Percentiles rank a stretch among this genome's conserved stretches.
phyloP scores from a whole-genome alignment of 2,329 filamentous ascomycete genomes.

The Cladosporium sp. region DNA sequence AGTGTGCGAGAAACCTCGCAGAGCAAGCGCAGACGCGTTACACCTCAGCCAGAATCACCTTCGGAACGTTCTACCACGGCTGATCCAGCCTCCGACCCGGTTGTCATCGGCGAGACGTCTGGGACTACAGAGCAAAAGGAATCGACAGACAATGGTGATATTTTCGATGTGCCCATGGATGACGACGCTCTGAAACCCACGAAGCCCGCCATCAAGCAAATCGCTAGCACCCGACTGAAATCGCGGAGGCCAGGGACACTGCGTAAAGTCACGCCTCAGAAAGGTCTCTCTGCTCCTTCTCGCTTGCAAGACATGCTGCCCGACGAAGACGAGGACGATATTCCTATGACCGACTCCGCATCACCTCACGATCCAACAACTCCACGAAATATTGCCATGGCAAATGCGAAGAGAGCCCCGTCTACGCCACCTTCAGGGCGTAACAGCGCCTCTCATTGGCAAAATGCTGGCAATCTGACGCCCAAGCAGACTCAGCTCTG shows the following conservation, averaged over 20 bases:
- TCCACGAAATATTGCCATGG: conserved; percentile 13
- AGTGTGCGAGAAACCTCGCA: background rate
- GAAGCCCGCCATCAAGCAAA: background rate
- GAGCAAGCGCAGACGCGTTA: conserved; percentile 1
- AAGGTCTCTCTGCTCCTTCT: conserved; percentile 26
- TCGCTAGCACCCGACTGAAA: conserved; percentile 3
- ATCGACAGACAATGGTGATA: conserved; percentile 8
- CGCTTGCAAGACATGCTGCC: conserved; percentile 26
- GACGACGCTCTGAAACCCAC: conserved; percentile 10
- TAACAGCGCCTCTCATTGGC: background rate
- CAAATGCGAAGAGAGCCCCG: background rate
- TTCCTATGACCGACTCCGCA: conserved; percentile 10
- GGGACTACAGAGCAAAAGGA: too few relatives aligned
- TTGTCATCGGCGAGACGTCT: too few relatives aligned
- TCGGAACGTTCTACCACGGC: background rate
- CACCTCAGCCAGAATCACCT: conserved; percentile 3
- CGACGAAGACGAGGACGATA: conserved; percentile 17
- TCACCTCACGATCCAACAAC: conserved; percentile 18
- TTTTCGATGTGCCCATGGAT: conserved; percentile 19
- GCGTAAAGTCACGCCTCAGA: conserved; percentile 15
- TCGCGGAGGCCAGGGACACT: conserved; percentile 14
- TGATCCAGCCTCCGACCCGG: background rate
- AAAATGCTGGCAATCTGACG: conserved; percentile 16
- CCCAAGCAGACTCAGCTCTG: conserved; percentile 29
- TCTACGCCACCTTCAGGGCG: conserved; percentile 11